phyloP scores from a whole-genome alignment of 164 flowering plant genomes.

The Liquidambar formosana region DNA sequence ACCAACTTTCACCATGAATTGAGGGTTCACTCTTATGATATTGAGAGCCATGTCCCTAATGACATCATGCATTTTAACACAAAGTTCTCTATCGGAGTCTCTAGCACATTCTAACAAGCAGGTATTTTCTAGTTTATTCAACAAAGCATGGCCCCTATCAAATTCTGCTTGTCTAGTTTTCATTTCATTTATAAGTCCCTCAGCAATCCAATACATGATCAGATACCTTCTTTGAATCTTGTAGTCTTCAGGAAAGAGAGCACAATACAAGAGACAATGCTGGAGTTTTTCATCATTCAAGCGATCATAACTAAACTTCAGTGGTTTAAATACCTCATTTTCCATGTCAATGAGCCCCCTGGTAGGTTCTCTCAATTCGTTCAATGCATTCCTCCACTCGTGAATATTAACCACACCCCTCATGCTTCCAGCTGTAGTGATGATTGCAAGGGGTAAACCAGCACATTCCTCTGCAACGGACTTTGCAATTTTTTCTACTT shows the following conservation, averaged over 20 bases:
- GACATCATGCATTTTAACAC: too few relatives aligned
- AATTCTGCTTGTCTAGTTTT: too few relatives aligned
- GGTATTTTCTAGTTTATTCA: too few relatives aligned
- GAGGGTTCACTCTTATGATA: not conserved
- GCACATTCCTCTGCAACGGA: slow-evolving; percentile 14
- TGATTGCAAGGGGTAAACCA: slow-evolving; percentile 28
- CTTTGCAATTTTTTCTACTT: slow-evolving; percentile 6
- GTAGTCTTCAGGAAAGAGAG: not conserved
- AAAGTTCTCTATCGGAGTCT: too few relatives aligned
- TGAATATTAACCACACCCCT: slow-evolving; percentile 1
- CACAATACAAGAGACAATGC: slow-evolving; percentile 22
- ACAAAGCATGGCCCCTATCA: too few relatives aligned
- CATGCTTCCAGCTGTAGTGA: slow-evolving; percentile 19
- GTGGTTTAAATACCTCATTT: too few relatives aligned
- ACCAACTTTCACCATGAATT: slow-evolving; percentile 6
- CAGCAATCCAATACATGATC: not conserved
- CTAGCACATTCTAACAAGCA: too few relatives aligned
- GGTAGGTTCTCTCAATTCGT: slow-evolving; percentile 8
- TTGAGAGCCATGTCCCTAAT: too few relatives aligned
- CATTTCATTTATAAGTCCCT: too few relatives aligned
- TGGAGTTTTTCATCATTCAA: slow-evolving; percentile 4
- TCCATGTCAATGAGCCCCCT: not conserved
- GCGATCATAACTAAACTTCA: not conserved
- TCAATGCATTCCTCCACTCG: slow-evolving; percentile 26
- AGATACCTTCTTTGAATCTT: not conserved